Evolutionary conservation across 208 protist genomes (phyloP).

Genomic region (Balamuthia mandrillaris): DNA sequence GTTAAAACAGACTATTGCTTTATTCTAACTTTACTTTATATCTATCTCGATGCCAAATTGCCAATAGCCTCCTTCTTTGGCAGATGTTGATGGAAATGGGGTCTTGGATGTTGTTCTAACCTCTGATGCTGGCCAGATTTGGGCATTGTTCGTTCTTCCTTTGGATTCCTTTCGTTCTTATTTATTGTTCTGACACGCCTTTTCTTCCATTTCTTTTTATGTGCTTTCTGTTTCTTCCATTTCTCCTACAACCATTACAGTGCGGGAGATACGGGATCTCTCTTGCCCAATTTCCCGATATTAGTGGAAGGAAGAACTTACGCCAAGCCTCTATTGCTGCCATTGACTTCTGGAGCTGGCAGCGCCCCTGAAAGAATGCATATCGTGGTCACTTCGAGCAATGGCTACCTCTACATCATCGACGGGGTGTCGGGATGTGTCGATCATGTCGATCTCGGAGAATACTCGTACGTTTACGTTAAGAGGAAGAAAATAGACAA

Average conservation of each 20-base stretch:
- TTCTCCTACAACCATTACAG: not conserved
- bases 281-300: not conserved
- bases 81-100: constrained; percentile 85
- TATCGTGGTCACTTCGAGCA: not conserved
- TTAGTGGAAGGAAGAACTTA: not conserved
- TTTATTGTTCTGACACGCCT: too few species aligned
- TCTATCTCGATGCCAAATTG: too few species aligned
- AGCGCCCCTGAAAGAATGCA: too few species aligned
- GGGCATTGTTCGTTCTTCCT: constrained; percentile 72
- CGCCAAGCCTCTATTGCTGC: not conserved
- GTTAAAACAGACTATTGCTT: not conserved
- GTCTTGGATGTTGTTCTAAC: constrained; percentile 80
- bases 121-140: constrained; percentile 78
- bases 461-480: constrained; percentile 18
- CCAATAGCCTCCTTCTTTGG: constrained; percentile 74
- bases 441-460: not conserved
- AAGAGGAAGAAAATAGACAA: too few species aligned
- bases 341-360: not conserved
- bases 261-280: not conserved
- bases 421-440: not conserved
- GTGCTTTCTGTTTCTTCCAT: too few species aligned
- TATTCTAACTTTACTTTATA: not conserved
- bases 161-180: too few species aligned
- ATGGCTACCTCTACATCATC: not conserved
- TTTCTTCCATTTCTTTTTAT: too few species aligned